These are phyloP conservation scores for Alternaria gansuensis DNA, from an alignment of 2,329 filamentous ascomycete species.

Conservation along the genomic window DNA sequence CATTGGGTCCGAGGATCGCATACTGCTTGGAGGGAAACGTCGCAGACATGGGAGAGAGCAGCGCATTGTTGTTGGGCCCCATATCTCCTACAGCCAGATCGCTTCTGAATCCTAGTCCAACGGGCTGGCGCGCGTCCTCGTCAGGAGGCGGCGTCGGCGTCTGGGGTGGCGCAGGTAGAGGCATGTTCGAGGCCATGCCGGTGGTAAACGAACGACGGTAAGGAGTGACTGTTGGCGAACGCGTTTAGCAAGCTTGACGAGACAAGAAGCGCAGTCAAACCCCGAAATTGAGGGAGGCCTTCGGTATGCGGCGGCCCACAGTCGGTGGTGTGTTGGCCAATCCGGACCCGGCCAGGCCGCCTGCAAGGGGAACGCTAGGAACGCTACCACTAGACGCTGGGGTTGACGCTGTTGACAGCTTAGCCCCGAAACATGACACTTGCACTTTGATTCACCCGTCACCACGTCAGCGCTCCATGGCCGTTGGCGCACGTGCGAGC, in stretches of 20 bases:
- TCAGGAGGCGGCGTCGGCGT: slow-evolving; percentile 71
- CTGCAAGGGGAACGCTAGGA: slow-evolving; percentile 17
- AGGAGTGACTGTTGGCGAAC: slow-evolving; percentile 30
- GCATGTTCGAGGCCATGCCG: slow-evolving; percentile 67
- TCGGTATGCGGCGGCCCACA: slow-evolving; percentile 33
- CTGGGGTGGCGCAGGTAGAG: slow-evolving; percentile 67
- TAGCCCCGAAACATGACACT: slow-evolving; percentile 32
- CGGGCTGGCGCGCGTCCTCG: slow-evolving; percentile 54
- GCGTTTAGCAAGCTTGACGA: slow-evolving; percentile 25
- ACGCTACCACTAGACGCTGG: slow-evolving; percentile 23
- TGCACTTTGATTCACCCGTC: slow-evolving; percentile 22
- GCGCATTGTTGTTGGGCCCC: slow-evolving; percentile 46
- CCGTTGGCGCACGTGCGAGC: slow-evolving; percentile 19
- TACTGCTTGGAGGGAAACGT: slow-evolving; percentile 51
- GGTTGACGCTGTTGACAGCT: slow-evolving; percentile 20
- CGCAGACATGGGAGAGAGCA: slow-evolving; percentile 52
- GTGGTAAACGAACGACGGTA: slow-evolving; percentile 33
- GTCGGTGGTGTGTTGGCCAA: slow-evolving; percentile 29
- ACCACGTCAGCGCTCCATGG: slow-evolving; percentile 27
- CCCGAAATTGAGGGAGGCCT: slow-evolving; percentile 32
- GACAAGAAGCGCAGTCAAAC: slow-evolving; percentile 27
- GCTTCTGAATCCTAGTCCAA: slow-evolving; percentile 49
- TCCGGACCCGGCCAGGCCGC: slow-evolving; percentile 27
- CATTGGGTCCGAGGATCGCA: slow-evolving; percentile 46
- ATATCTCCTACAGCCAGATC: slow-evolving; percentile 37